phyloP scores from a whole-genome alignment of 2,329 filamentous ascomycete species.

The Aspergillus udagawae region DNA sequence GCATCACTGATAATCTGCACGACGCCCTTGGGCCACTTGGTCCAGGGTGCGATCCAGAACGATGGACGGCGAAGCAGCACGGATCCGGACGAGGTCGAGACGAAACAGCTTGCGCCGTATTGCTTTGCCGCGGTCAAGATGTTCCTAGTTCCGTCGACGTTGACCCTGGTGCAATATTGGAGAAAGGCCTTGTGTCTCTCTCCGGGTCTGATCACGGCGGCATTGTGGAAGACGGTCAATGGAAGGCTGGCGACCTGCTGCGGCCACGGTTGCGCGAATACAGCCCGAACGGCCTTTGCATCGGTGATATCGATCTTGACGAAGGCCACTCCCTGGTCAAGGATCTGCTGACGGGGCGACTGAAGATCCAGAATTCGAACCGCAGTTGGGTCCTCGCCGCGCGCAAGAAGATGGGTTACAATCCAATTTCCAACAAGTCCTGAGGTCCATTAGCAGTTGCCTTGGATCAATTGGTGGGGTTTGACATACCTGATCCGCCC shows the following conservation, averaged over 20 bases:
- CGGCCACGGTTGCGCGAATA: conserved; percentile 50
- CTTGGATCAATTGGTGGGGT: neutral
- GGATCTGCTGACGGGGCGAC: conserved; percentile 41
- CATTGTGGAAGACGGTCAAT: conserved; percentile 56
- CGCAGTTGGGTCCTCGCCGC: conserved; percentile 48
- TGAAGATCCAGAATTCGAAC: conserved; percentile 55
- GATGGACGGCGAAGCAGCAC: conserved; percentile 41
- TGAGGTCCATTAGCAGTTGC: conserved; percentile 21
- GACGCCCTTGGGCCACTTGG: conserved; percentile 34
- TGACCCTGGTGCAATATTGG: conserved; percentile 45
- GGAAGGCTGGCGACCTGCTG: conserved; percentile 40
- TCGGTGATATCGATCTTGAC: conserved; percentile 51
- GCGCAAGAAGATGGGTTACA: conserved; percentile 50
- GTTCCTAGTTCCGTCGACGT: conserved; percentile 49
- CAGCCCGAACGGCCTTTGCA: conserved; percentile 38
- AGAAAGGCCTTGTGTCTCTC: conserved; percentile 48
- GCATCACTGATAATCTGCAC: conserved; percentile 46
- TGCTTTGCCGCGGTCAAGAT: conserved; percentile 46
- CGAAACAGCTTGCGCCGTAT: conserved; percentile 48
- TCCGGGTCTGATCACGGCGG: conserved; percentile 50
- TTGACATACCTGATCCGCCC: conserved; percentile 34
- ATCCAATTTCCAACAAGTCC: conserved; percentile 56
- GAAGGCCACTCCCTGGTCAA: conserved; percentile 43
- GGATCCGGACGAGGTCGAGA: conserved; percentile 52
- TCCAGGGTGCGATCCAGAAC: conserved; percentile 47